Evolutionary conservation across 2,329 filamentous ascomycete genomes (phyloP), one percentile per base, ranked within the genome.

Genomic region (Scedosporium minutisporum): DNA sequence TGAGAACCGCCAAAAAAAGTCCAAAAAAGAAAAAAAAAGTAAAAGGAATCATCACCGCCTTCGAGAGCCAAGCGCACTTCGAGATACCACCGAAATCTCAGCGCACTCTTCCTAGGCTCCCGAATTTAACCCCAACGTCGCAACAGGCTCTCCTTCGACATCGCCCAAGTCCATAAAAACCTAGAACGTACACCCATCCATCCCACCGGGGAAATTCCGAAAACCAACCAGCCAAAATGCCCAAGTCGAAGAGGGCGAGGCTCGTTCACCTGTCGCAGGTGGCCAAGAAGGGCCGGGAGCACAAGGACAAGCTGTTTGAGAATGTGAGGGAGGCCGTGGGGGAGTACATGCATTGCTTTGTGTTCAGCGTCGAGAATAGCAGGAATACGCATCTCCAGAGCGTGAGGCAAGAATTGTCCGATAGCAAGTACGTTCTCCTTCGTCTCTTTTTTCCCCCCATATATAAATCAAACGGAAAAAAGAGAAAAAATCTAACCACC

Each of bases 311-410:
- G 72, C 88, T 97, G 66, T 96, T 93, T 79, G 82, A 88, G 76
- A 91, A 90, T 75, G 89, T 99, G 67, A 91, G 92, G 75, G 88
- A 93, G 74, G 87, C 87, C 71, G 82, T 96, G 65, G 88, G 92
- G 72, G 80, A 90, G 71, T 96, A 93, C 82, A 85, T 92, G 76
- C 87, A 93, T 81, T 89, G 93, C 78, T 96, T 96, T 78, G 90
- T 97, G 73, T 96, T 99, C 75, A 84, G 85, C 71, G 88, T 99
- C 69, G 90, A 96, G 73, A 97, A 97, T 81, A 96, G 96, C 91
- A 91, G 95, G 75, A 99, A 99, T 80, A 96, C 88, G 69, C 93
- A 96, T 76, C 80, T 97, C 71, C 96, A 97, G 80, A 87, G 91
- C 71, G 90, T 97, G 69, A 87, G 93, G 69, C 84, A 87, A 67